phyloP scores from a whole-genome alignment of 2,329 filamentous ascomycete genomes.

The Diplocarpon rosae region DNA sequence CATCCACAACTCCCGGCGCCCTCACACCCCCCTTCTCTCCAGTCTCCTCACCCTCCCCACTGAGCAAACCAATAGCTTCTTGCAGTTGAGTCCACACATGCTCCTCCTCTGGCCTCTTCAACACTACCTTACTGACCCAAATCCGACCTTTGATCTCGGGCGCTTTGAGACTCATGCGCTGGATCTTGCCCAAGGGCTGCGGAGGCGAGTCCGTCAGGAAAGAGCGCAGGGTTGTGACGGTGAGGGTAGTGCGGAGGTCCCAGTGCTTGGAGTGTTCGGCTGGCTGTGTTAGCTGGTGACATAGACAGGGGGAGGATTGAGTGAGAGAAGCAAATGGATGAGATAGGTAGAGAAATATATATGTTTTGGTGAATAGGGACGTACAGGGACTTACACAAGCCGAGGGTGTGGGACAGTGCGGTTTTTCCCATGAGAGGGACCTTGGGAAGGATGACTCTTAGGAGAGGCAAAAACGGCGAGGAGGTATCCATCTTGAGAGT shows the following conservation, averaged over 20 bases:
- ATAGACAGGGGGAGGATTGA: not conserved
- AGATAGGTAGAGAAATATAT: not conserved
- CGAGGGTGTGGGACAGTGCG: constrained; percentile 51
- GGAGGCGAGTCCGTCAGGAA: constrained; percentile 35
- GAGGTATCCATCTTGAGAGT: constrained; percentile 15
- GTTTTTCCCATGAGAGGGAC: constrained; percentile 53
- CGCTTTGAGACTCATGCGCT: constrained; percentile 51
- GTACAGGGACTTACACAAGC: constrained; percentile 33
- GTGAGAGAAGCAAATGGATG: not conserved
- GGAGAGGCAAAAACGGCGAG: constrained; percentile 15
- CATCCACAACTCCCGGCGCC: constrained; percentile 41
- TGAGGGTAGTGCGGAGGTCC: constrained; percentile 65
- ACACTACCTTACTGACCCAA: constrained; percentile 65
- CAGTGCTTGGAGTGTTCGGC: constrained; percentile 62
- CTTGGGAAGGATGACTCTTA: constrained; percentile 34
- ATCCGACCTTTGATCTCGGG: constrained; percentile 64
- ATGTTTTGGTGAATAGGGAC: not conserved
- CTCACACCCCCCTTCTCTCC: constrained; percentile 27
- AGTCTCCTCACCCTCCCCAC: constrained; percentile 24
- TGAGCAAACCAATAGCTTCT: constrained; percentile 44
- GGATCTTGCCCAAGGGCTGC: constrained; percentile 44
- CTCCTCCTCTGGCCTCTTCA: constrained; percentile 46
- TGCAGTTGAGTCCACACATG: constrained; percentile 47
- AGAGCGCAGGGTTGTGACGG: constrained; percentile 59
- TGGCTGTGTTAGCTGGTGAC: not conserved